phyloP scores from a whole-genome alignment of 2,329 filamentous ascomycete genomes.

The Pyrenochaeta sp. region DNA sequence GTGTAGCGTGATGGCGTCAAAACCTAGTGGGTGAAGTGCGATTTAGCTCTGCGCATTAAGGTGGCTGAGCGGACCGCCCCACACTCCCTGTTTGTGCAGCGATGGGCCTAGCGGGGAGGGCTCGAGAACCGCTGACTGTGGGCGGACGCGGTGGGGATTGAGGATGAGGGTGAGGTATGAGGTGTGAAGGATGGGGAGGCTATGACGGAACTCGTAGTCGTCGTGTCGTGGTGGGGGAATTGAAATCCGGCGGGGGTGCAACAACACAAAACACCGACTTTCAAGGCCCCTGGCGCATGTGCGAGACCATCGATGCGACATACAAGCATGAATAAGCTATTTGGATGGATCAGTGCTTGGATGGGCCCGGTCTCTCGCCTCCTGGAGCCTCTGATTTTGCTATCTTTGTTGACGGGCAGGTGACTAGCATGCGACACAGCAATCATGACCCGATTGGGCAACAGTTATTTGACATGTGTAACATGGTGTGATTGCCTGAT shows the following conservation, averaged over 20 bases:
- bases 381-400: neutral
- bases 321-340: conserved; percentile 1
- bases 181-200: conserved; percentile 6
- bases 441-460: conserved; percentile 28
- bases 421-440: conserved; percentile 15
- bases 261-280: conserved; percentile 7
- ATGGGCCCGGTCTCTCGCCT: neutral
- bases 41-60: conserved; percentile 34
- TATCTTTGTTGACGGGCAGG: conserved; percentile 24
- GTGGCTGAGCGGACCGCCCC: conserved; percentile 36
- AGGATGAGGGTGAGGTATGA: conserved; percentile 4
- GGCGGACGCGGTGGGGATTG: conserved; percentile 2
- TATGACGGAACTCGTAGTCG: conserved; percentile 20
- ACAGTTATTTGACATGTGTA: conserved; percentile 23
- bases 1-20: conserved; percentile 36
- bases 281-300: conserved; percentile 10
- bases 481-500: conserved; percentile 24
- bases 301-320: neutral
- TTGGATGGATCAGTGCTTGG: neutral
- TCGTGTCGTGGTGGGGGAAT: conserved; percentile 19
- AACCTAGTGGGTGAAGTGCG: conserved; percentile 27
- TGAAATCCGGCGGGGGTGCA: conserved; percentile 15
- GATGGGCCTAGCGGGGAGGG: conserved; percentile 21
- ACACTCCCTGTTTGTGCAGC: conserved; percentile 30
- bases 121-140: conserved; percentile 9